Evolutionary conservation across 306 rosid genomes (phyloP), one percentile per base, ranked within the genome.

Genomic region (Begonia fuchsioides): DNA sequence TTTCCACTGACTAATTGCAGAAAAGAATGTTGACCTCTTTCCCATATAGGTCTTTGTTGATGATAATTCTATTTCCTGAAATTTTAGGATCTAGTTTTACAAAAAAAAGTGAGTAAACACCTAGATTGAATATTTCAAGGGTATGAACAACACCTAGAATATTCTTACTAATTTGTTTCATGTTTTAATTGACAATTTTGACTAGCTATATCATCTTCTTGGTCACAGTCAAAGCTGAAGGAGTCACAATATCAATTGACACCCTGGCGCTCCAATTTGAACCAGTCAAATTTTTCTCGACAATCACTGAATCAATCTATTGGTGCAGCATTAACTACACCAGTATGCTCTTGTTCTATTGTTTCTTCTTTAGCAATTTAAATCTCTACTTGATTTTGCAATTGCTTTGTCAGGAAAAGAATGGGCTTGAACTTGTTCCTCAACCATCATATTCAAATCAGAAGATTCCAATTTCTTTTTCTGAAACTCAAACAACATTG

Each of bases 181-280:
- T 2, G 10, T 11, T 11, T 41, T 41, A 2, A 10, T 41, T 10
- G 45, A 10, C 0, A 41, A 11, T 10, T 41, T 41, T 2, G 0
- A 11, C 14, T 41, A n/a, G 3, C 45, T 41, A 41, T 41, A 8
- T 10, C 45, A 41, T 38, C 64, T 64, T 55, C 40, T 66, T 46
- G 18, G 40, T 66, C 26, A 44, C 73, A 90, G 97, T 74, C 97
- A 7, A 90, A 84, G 70, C 74, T 90, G 56, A 90, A 90, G 72
- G 97, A 90, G 62, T 81, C 93, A 5, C 95, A 84, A 46, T 90
- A 90, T 71, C 97, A 90, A 60, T 43, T 90, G 59, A 61, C 75
- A 17, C 95, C 90, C 41, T 81, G 93, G 95, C 88, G 61, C 43
- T 72, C 87, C 18, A 95, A 84, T 56, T 48, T 47, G 51, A 71